Evolutionary conservation across 2,329 filamentous ascomycete species (phyloP).

Genomic region (Botrytis byssoidea): DNA sequence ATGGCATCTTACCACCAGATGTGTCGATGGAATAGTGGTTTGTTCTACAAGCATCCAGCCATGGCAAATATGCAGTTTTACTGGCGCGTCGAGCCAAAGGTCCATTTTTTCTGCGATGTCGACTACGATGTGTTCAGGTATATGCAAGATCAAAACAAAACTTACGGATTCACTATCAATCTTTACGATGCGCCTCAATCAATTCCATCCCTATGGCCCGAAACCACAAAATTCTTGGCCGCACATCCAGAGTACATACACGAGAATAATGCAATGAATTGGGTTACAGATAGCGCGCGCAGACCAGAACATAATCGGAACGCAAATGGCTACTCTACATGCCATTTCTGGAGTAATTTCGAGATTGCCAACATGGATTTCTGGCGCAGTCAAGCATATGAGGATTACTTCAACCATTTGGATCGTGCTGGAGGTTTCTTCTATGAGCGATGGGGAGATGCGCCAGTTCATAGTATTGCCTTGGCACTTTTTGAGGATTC

Average conservation of each 20-base stretch:
- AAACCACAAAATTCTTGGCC: slow-evolving; percentile 85
- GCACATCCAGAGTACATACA: slow-evolving; percentile 80
- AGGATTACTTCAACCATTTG: slow-evolving; percentile 94
- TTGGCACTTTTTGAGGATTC: slow-evolving; percentile 89
- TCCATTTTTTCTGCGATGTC: slow-evolving; percentile 98
- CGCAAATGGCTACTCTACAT: slow-evolving; percentile 93
- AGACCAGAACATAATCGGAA: slow-evolving; percentile 76
- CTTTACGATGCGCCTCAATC: slow-evolving; percentile 89
- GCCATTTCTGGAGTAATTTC: slow-evolving; percentile 99
- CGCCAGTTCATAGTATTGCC: slow-evolving; percentile 92
- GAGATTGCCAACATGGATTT: slow-evolving; percentile 93
- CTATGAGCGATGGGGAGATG: slow-evolving; percentile 98
- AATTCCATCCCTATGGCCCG: slow-evolving; percentile 89
- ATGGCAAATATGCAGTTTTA: slow-evolving; percentile 83
- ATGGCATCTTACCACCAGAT: slow-evolving; percentile 96
- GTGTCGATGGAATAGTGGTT: slow-evolving; percentile 97
- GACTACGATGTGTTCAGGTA: slow-evolving; percentile 98
- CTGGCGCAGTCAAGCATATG: slow-evolving; percentile 85
- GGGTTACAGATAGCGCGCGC: slow-evolving; percentile 75
- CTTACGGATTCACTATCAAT: slow-evolving; percentile 97
- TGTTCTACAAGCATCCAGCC: slow-evolving; percentile 96
- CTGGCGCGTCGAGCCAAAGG: slow-evolving; percentile 98
- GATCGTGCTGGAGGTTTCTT: slow-evolving; percentile 96
- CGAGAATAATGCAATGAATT: slow-evolving; percentile 80
- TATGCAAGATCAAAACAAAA: slow-evolving; percentile 98